Conservation (phyloP, 352 stramenopile species). For the Thalassiosira hispida region DNA sequence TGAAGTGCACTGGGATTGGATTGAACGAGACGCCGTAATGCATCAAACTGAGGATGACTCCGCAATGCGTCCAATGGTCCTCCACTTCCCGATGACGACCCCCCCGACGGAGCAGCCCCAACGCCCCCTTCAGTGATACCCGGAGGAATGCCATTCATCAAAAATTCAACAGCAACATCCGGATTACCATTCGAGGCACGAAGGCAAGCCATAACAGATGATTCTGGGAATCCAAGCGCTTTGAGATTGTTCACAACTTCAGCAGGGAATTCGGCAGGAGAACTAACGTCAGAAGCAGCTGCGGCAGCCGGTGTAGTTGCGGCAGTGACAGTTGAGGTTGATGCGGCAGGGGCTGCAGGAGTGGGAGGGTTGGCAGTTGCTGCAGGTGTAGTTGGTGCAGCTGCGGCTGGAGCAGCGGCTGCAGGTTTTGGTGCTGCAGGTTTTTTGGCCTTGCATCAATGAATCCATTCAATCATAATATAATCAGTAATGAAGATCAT, state of each 20-base stretch:
- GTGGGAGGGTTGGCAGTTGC: slow-evolving; percentile 46
- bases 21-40: slow-evolving; percentile 85
- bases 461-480: not conserved
- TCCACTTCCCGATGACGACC: slow-evolving; percentile 42
- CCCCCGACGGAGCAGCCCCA: slow-evolving; percentile 9
- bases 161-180: slow-evolving; percentile 88
- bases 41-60: slow-evolving; percentile 88
- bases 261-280: slow-evolving; percentile 53
- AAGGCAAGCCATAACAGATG: slow-evolving; percentile 82
- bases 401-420: slow-evolving; percentile 38
- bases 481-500: not conserved
- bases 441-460: slow-evolving; percentile 47
- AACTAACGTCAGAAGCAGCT: slow-evolving; percentile 37
- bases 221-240: slow-evolving; percentile 87
- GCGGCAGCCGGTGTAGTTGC: slow-evolving; percentile 11
- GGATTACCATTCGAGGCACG: slow-evolving; percentile 85
- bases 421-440: slow-evolving; percentile 55
- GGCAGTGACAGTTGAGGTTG: slow-evolving; percentile 21
- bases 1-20: slow-evolving; percentile 85
- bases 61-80: slow-evolving; percentile 78
- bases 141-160: slow-evolving; percentile 88
- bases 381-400: slow-evolving; percentile 30
- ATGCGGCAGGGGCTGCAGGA: slow-evolving; percentile 39
- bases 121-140: slow-evolving; percentile 32
- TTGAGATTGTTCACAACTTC: slow-evolving; percentile 82